phyloP scores from a whole-genome alignment of 2,329 filamentous ascomycete genomes.

The Monosporascus sp. region DNA sequence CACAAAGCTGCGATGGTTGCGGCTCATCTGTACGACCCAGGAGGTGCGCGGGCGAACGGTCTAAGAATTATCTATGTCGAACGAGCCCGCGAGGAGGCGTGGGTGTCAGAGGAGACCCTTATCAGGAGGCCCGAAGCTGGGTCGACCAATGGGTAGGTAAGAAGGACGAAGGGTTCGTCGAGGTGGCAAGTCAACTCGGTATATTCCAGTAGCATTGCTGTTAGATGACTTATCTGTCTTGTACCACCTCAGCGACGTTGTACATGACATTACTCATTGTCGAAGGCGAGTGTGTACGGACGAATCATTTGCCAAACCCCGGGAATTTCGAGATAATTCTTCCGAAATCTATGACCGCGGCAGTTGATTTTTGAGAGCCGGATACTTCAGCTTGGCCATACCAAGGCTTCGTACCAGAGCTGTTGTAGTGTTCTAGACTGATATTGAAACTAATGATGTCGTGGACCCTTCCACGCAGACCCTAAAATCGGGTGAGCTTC shows the following conservation, averaged over 20 bases:
- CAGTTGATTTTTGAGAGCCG: neutral
- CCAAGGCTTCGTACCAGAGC: too few relatives aligned
- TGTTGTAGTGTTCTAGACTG: too few relatives aligned
- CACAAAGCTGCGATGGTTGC: slow-evolving; percentile 71
- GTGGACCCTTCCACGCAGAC: too few relatives aligned
- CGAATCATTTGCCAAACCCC: neutral
- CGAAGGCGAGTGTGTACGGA: neutral
- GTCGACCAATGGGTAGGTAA: slow-evolving; percentile 60
- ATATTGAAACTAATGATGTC: too few relatives aligned
- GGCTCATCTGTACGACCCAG: slow-evolving; percentile 65
- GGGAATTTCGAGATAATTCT: neutral
- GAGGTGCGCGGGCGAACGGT: slow-evolving; percentile 59
- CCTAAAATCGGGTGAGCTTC: too few relatives aligned
- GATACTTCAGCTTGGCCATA: neutral
- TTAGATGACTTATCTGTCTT: neutral
- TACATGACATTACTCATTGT: neutral
- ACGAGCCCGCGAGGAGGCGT: slow-evolving; percentile 60
- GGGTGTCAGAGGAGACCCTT: slow-evolving; percentile 45
- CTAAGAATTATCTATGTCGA: slow-evolving; percentile 72
- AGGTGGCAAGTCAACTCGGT: slow-evolving; percentile 45
- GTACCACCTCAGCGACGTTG: neutral
- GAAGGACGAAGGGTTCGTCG: slow-evolving; percentile 46
- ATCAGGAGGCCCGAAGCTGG: slow-evolving; percentile 50
- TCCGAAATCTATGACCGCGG: neutral
- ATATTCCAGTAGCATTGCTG: slow-evolving; percentile 11